Conservation (phyloP, 257 asterid genomes). For the Gentiana straminea region DNA sequence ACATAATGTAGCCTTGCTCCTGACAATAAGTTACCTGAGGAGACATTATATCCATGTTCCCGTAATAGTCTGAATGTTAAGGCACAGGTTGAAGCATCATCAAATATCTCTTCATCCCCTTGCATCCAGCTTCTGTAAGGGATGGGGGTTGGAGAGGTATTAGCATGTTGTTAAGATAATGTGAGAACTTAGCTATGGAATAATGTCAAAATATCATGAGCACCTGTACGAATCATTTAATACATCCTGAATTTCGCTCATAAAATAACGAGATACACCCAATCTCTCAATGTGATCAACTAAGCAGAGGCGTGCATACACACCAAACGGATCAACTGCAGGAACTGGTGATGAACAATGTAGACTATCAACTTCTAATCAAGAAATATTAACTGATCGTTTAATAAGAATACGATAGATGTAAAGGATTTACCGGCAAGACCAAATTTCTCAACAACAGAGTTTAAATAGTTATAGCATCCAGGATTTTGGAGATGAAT, state of each 20-base stretch:
- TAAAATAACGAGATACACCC: constrained; percentile 61
- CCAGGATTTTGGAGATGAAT: constrained; percentile 36
- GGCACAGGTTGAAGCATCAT: constrained; percentile 67
- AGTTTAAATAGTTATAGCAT: constrained; percentile 51
- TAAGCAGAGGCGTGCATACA: constrained; percentile 40
- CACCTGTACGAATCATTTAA: constrained; percentile 78
- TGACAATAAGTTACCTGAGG: constrained; percentile 46
- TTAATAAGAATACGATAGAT: neutral
- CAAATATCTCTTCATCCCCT: constrained; percentile 70
- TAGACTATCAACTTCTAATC: neutral
- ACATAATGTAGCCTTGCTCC: neutral
- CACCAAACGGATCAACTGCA: constrained; percentile 48
- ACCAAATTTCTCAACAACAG: constrained; percentile 46
- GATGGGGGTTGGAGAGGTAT: neutral
- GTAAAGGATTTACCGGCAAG: constrained; percentile 39
- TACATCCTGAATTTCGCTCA: constrained; percentile 39
- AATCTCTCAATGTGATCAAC: constrained; percentile 58
- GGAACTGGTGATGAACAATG: constrained; percentile 45
- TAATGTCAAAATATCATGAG: neutral
- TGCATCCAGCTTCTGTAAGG: constrained; percentile 57
- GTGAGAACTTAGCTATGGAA: neutral
- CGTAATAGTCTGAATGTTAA: constrained; percentile 66
- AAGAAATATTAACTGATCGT: neutral
- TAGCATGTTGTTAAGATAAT: neutral
- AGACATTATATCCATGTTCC: constrained; percentile 53